Conservation (phyloP, 2,329 filamentous ascomycete genomes). For the Bimuria novae-zelandiae region DNA sequence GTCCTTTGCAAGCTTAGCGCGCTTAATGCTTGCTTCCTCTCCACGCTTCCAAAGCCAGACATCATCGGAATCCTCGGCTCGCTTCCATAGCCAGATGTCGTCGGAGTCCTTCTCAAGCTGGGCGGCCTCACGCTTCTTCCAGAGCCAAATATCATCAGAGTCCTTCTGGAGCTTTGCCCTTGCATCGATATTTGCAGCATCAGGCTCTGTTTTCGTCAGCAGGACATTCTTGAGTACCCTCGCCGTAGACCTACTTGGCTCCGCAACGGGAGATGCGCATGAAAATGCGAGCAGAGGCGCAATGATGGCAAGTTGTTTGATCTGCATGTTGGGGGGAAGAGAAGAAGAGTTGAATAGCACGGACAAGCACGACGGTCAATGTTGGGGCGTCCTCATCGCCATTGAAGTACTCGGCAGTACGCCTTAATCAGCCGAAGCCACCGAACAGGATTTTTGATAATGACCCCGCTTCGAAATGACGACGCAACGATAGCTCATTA, state of each 20-base stretch:
- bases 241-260: neutral
- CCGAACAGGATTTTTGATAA: neutral
- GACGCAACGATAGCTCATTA: neutral
- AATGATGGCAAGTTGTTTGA: neutral
- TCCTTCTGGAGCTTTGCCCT: slow-evolving; percentile 1
- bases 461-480: neutral
- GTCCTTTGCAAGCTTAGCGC: slow-evolving; percentile 1
- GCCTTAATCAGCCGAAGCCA: neutral
- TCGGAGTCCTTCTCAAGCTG: slow-evolving; percentile 2
- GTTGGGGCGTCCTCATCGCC: neutral
- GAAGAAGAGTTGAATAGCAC: too few relatives aligned
- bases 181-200: neutral
- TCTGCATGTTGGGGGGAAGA: neutral
- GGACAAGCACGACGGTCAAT: too few relatives aligned
- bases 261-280: neutral
- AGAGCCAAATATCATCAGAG: slow-evolving; percentile 3
- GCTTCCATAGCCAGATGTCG: slow-evolving; percentile 5
- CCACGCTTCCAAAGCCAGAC: slow-evolving; percentile 2
- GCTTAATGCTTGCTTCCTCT: neutral
- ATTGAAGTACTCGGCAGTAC: neutral
- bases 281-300: neutral
- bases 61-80: neutral
- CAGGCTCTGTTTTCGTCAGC: neutral
- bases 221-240: neutral
- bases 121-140: slow-evolving; percentile 1